A percentile compares a stretch with the other conserved stretches of the same genome.
Conservation (phyloP, 441 rosid species). For the Mallotus japonicus region DNA sequence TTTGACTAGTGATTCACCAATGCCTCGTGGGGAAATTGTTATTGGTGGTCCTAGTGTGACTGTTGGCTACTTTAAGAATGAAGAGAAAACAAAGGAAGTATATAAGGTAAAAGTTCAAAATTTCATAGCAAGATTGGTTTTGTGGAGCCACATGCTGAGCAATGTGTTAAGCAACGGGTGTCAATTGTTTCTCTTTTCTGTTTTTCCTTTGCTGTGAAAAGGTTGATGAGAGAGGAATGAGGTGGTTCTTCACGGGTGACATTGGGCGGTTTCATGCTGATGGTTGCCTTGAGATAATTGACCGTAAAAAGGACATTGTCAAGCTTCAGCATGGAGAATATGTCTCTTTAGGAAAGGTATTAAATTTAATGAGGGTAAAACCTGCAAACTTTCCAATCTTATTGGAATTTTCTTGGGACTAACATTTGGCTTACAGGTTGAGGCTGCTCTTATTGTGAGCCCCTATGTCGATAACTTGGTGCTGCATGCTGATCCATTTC, state of each 20-base stretch:
- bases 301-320: constrained; percentile 92
- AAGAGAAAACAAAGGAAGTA: constrained; percentile 76
- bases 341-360: constrained; percentile 94
- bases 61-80: constrained; percentile 86
- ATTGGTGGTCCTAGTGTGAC: constrained; percentile 95
- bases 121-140: constrained; percentile 14
- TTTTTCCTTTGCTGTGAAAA: constrained; percentile 25
- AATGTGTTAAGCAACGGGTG: background rate
- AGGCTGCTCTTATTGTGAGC: constrained; percentile 68
- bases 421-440: constrained; percentile 57
- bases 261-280: constrained; percentile 86
- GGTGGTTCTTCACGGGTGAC: constrained; percentile 97
- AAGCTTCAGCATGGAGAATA: constrained; percentile 99
- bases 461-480: constrained; percentile 76
- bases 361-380: background rate
- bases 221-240: constrained; percentile 93
- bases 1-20: constrained; percentile 67
- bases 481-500: constrained; percentile 94
- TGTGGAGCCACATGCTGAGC: background rate
- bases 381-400: background rate
- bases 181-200: constrained; percentile 7
- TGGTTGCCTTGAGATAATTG: constrained; percentile 97
- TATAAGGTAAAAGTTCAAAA: constrained; percentile 58
- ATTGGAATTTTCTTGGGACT: constrained; percentile 11
- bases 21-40: constrained; percentile 95